phyloP scores from a whole-genome alignment of 768 basidiomycete species.

The Lenzites betulinus region DNA sequence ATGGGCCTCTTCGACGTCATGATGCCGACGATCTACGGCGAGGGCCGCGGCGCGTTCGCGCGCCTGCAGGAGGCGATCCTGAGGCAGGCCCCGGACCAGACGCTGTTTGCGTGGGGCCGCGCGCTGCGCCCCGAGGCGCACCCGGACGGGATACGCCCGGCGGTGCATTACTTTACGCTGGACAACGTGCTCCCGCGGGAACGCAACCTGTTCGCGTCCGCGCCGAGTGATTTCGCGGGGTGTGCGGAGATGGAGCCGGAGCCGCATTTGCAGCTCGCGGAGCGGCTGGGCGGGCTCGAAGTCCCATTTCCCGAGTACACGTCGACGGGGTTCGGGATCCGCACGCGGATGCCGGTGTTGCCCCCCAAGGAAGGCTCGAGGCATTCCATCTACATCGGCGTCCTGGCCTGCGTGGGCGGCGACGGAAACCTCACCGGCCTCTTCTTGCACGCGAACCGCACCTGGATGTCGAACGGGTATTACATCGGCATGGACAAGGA shows the following conservation, averaged over 20 bases:
- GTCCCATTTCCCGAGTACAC: background rate
- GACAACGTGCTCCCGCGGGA: background rate
- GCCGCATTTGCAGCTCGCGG: background rate
- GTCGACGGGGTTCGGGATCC: background rate
- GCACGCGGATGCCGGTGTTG: background rate
- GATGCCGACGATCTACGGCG: conserved; percentile 12
- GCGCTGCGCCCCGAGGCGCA: background rate
- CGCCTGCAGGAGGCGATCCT: conserved; percentile 13
- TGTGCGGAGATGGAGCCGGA: background rate
- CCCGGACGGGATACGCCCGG: background rate
- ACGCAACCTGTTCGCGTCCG: background rate
- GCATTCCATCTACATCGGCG: background rate
- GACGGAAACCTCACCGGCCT: background rate
- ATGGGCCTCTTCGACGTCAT: conserved; percentile 8
- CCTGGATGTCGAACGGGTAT: background rate
- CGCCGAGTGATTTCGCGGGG: background rate
- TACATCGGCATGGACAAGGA: background rate
- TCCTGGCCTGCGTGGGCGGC: background rate
- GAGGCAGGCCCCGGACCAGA: background rate
- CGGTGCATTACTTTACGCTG: background rate
- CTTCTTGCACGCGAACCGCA: background rate
- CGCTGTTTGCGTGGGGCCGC: conserved; percentile 9
- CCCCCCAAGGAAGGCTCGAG: background rate
- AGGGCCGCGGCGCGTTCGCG: conserved; percentile 3
- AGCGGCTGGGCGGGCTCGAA: background rate